Base-by-base conservation (phyloP, 2,329 filamentous ascomycete genomes). In the Capronia coronata region DNA sequence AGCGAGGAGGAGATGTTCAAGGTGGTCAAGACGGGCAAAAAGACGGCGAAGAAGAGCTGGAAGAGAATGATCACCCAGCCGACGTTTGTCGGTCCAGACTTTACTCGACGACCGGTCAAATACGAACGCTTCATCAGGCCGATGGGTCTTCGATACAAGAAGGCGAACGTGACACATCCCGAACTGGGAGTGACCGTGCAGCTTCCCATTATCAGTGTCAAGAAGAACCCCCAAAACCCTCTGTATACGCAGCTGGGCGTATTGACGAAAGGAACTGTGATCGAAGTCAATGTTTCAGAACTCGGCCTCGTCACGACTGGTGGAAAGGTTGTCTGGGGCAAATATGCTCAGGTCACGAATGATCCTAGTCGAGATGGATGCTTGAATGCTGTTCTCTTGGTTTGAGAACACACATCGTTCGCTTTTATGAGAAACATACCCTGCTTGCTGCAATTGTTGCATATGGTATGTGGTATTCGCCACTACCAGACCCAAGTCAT, bases 1-100 rank as follows among this genome's bases (percentile, higher is more conserved):
- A 83, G 80, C 59, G 91, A 97, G 74, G 88, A 94, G 76, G 91
- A 95, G 74, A 91, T 96, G 85, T 97, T 97, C 76, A 91, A 87
- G 71, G 90, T 95, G 11, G 82, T 97, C 64, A 89, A 89, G 74
- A 97, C 91, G 25, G 91, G 93, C 62, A 94, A 94, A 80, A 96
- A 95, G 77, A 88, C 84, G 1, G 77, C 83, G 49, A 89, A 94
- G 52, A 94, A 93, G 77, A 76, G 76, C 32, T 78, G 74, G 72
- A 79, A 80, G 67, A 61, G 75, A 34, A 75, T 77, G 76, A 82
- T 87, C 53, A 89, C 83, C 13, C 86, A 89, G 71, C 84, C 85
- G 8, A 89, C 87, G 0, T 97, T 97, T 67, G 91, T 97, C 18
- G 91, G 90, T 0, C 81, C 80, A 27, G 89, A 94, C 62, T 96